These are phyloP conservation scores for Baorangia bicolor DNA, from an alignment of 768 basidiomycete genomes.

Conservation along the genomic window DNA sequence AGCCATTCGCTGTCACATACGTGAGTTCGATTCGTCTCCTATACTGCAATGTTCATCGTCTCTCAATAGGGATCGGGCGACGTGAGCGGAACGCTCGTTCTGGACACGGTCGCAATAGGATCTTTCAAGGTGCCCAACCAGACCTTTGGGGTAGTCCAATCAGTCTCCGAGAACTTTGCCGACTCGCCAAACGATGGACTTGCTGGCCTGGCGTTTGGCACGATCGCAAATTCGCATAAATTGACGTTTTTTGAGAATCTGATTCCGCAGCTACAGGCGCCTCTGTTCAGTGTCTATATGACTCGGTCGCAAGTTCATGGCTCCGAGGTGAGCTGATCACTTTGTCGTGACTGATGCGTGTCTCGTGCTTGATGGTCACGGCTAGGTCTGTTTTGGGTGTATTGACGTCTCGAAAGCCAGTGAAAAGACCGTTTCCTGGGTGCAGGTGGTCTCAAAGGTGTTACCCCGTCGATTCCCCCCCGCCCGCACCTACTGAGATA, in stretches of 20 bases:
- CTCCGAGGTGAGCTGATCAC: slow-evolving; percentile 42
- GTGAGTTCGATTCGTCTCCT: slow-evolving; percentile 30
- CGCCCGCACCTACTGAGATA: background rate
- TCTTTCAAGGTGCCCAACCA: slow-evolving; percentile 45
- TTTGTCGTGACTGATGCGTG: background rate
- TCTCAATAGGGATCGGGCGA: slow-evolving; percentile 48
- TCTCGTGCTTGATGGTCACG: background rate
- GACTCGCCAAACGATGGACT: slow-evolving; percentile 55
- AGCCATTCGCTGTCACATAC: slow-evolving; percentile 43
- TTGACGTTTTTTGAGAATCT: slow-evolving; percentile 68
- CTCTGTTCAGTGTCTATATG: slow-evolving; percentile 61
- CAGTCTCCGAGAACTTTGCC: slow-evolving; percentile 50
- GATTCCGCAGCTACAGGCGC: slow-evolving; percentile 41
- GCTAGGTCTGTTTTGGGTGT: slow-evolving; percentile 28
- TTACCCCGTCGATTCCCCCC: background rate
- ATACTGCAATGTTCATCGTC: background rate
- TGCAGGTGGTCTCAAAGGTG: slow-evolving; percentile 41
- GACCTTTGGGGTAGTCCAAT: slow-evolving; percentile 53
- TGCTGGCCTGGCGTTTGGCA: slow-evolving; percentile 60
- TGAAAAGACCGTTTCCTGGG: slow-evolving; percentile 30
- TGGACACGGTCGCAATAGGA: slow-evolving; percentile 52
- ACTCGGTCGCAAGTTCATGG: slow-evolving; percentile 41
- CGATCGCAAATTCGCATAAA: slow-evolving; percentile 44
- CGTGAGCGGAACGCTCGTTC: slow-evolving; percentile 47
- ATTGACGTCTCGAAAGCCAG: slow-evolving; percentile 35